Evolutionary conservation across 2,329 filamentous ascomycete species (phyloP).

Genomic region (Aspergillus clavatus): DNA sequence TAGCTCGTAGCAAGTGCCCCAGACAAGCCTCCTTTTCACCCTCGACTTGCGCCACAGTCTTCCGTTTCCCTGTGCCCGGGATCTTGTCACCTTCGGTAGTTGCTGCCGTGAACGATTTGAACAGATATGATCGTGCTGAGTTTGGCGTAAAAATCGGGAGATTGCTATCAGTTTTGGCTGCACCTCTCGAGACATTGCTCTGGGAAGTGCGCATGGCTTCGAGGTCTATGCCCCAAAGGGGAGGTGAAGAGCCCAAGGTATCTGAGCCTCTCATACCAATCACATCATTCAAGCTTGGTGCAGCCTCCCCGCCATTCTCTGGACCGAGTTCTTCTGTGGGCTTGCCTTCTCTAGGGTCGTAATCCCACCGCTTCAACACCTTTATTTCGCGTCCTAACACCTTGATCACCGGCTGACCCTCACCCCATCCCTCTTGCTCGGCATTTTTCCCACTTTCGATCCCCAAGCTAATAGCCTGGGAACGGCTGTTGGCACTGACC

Average conservation of each 20-base stretch:
- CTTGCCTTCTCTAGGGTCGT: conserved; percentile 53
- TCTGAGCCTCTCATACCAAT: conserved; percentile 9
- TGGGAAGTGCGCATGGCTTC: conserved; percentile 51
- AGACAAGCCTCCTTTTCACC: conserved; percentile 66
- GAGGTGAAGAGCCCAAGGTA: conserved; percentile 28
- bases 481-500: conserved; percentile 73
- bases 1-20: conserved; percentile 62
- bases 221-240: conserved; percentile 56
- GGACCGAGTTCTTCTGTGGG: conserved; percentile 13
- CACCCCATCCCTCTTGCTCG: conserved; percentile 67
- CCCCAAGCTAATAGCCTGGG: conserved; percentile 70
- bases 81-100: conserved; percentile 8
- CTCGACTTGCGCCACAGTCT: conserved; percentile 48
- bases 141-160: conserved; percentile 73
- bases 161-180: conserved; percentile 32
- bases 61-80: conserved; percentile 38
- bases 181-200: conserved; percentile 16
- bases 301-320: conserved; percentile 1
- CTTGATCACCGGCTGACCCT: conserved; percentile 67
- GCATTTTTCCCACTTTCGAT: conserved; percentile 61
- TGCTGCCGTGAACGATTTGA: conserved; percentile 42
- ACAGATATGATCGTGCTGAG: conserved; percentile 56
- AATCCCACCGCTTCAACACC: conserved; percentile 73
- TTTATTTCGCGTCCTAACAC: conserved; percentile 69
- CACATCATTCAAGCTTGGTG: conserved; percentile 6